phyloP scores from a whole-genome alignment of 1,139 yeast genomes.

The Hyphopichia fennica region DNA sequence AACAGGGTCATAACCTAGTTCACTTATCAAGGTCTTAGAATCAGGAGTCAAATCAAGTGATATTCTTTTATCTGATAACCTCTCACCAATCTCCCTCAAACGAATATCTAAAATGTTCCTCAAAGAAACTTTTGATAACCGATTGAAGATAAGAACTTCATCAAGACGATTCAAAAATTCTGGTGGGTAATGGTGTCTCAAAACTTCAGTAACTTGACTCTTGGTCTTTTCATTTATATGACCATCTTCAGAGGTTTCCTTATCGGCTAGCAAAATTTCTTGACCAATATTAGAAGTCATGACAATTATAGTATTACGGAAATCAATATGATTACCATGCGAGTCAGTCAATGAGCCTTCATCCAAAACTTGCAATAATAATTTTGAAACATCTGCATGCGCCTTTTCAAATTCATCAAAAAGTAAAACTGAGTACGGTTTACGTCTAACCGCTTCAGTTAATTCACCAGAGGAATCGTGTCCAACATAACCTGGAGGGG shows the following conservation, averaged over 20 bases:
- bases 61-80: slow-evolving; percentile 80
- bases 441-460: slow-evolving; percentile 93
- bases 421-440: slow-evolving; percentile 88
- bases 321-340: slow-evolving; percentile 91
- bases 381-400: slow-evolving; percentile 87
- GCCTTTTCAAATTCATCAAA: slow-evolving; percentile 98
- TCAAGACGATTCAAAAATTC: slow-evolving; percentile 93
- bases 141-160: slow-evolving; percentile 85
- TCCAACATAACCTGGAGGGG: slow-evolving; percentile 98
- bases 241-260: slow-evolving; percentile 40
- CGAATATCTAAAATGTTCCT: slow-evolving; percentile 82
- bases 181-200: slow-evolving; percentile 81
- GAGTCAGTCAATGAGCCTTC: slow-evolving; percentile 94
- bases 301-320: slow-evolving; percentile 91
- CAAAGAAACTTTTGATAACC: slow-evolving; percentile 73
- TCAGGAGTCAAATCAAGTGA: slow-evolving; percentile 53
- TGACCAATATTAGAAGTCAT: slow-evolving; percentile 98
- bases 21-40: slow-evolving; percentile 77
- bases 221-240: slow-evolving; percentile 53
- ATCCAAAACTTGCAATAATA: slow-evolving; percentile 86
- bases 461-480: slow-evolving; percentile 95
- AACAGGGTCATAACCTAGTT: slow-evolving; percentile 82
- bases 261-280: slow-evolving; percentile 72
- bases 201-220: slow-evolving; percentile 58
- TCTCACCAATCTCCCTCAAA: slow-evolving; percentile 72